phyloP scores from a whole-genome alignment of 192 early-diverging fungal genomes.

The Coemansia biformis region DNA sequence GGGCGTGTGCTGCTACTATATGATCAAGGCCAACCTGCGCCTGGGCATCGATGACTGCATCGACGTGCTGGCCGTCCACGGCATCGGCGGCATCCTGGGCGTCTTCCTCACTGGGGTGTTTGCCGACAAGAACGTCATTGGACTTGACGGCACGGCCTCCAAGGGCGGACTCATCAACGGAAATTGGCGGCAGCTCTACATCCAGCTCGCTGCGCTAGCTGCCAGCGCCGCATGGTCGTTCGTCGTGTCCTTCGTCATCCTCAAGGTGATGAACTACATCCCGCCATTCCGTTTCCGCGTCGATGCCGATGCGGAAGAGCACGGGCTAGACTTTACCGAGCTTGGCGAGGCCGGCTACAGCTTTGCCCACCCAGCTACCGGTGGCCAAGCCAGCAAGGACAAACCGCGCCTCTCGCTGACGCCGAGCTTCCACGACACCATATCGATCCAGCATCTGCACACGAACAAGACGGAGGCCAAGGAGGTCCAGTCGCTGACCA shows the following conservation, averaged over 20 bases:
- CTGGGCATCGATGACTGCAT: slow-evolving; percentile 74
- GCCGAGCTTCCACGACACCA: slow-evolving; percentile 16
- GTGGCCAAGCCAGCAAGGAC: slow-evolving; percentile 4
- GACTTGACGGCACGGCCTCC: slow-evolving; percentile 54
- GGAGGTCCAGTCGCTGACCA: slow-evolving; percentile 6
- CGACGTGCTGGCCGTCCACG: slow-evolving; percentile 78
- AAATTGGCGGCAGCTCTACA: slow-evolving; percentile 61
- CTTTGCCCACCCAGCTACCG: slow-evolving; percentile 26
- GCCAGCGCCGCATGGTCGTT: slow-evolving; percentile 63
- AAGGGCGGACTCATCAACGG: slow-evolving; percentile 63
- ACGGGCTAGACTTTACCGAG: slow-evolving; percentile 49
- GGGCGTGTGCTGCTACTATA: slow-evolving; percentile 61
- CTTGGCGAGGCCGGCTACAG: slow-evolving; percentile 51
- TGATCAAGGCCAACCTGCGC: slow-evolving; percentile 58
- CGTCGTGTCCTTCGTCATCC: slow-evolving; percentile 52
- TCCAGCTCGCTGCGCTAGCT: slow-evolving; percentile 63
- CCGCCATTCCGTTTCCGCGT: slow-evolving; percentile 54
- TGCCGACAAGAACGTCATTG: slow-evolving; percentile 70
- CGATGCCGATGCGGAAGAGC: slow-evolving; percentile 50
- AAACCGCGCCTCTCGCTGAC: neutral
- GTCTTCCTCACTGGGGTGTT: slow-evolving; percentile 89
- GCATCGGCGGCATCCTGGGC: slow-evolving; percentile 67
- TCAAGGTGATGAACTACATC: slow-evolving; percentile 53
- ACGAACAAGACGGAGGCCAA: slow-evolving; percentile 23
- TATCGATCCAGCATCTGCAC: slow-evolving; percentile 23